Evolutionary conservation across 2,329 filamentous ascomycete species (phyloP).

Genomic region (Diaporthe aspalathi): DNA sequence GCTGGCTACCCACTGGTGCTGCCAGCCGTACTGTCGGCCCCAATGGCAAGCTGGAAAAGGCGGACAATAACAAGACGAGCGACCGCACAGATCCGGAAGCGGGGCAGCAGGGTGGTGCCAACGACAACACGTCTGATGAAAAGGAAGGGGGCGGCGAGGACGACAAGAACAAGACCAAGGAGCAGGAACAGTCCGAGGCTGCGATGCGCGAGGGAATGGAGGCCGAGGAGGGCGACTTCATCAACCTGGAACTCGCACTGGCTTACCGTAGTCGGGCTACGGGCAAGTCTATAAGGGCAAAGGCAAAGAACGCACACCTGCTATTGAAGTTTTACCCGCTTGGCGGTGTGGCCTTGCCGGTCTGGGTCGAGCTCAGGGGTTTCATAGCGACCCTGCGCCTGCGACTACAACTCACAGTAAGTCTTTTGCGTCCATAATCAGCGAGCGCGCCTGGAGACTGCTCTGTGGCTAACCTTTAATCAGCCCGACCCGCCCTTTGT

Average conservation of each 20-base stretch:
- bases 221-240: slow-evolving; percentile 81
- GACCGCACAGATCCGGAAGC: slow-evolving; percentile 61
- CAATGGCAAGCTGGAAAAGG: slow-evolving; percentile 66
- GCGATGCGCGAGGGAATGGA: slow-evolving; percentile 71
- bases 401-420: slow-evolving; percentile 72
- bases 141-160: slow-evolving; percentile 46
- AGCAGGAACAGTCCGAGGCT: slow-evolving; percentile 53
- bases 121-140: slow-evolving; percentile 49
- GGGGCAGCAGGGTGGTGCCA: slow-evolving; percentile 43
- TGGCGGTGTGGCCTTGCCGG: slow-evolving; percentile 65
- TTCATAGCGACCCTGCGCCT: slow-evolving; percentile 77
- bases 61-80: slow-evolving; percentile 50
- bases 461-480: not conserved
- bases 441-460: too few relatives aligned
- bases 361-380: slow-evolving; percentile 81
- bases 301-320: slow-evolving; percentile 78
- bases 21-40: slow-evolving; percentile 70
- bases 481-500: slow-evolving; percentile 80
- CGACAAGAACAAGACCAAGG: slow-evolving; percentile 48
- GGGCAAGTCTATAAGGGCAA: slow-evolving; percentile 68
- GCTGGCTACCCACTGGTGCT: slow-evolving; percentile 79
- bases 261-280: slow-evolving; percentile 75
- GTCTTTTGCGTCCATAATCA: not conserved
- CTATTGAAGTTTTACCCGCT: slow-evolving; percentile 77
- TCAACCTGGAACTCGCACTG: slow-evolving; percentile 81